phyloP scores from a whole-genome alignment of 2,329 filamentous ascomycete genomes.

The Laburnicola sp. region DNA sequence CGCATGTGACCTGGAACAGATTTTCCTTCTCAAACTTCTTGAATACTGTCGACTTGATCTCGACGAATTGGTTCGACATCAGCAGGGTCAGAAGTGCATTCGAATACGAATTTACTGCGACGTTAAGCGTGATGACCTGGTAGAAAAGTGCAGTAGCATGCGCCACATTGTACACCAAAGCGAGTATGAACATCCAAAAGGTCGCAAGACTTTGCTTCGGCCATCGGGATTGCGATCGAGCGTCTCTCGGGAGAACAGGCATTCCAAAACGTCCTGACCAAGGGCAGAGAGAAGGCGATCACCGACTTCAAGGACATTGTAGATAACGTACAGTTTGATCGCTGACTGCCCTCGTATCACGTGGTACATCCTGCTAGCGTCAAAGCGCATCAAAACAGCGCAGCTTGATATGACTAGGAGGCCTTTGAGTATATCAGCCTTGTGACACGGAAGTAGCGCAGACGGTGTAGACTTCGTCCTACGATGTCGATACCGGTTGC shows the following conservation, averaged over 20 bases:
- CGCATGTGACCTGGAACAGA: slow-evolving; percentile 92
- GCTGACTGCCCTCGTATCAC: slow-evolving; percentile 94
- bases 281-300: slow-evolving; percentile 88
- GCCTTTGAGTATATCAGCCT: slow-evolving; percentile 92
- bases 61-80: slow-evolving; percentile 96
- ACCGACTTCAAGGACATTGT: slow-evolving; percentile 92
- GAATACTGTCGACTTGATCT: slow-evolving; percentile 98
- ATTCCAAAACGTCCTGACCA: slow-evolving; percentile 95
- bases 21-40: slow-evolving; percentile 99
- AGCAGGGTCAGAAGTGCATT: slow-evolving; percentile 91
- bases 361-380: slow-evolving; percentile 97
- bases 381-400: slow-evolving; percentile 81
- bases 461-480: slow-evolving; percentile 85
- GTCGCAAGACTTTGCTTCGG: slow-evolving; percentile 85
- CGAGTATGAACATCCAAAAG: slow-evolving; percentile 90
- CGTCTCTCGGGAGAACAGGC: slow-evolving; percentile 89
- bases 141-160: slow-evolving; percentile 92
- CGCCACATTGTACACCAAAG: slow-evolving; percentile 82
- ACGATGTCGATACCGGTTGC: slow-evolving; percentile 59
- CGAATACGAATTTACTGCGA: slow-evolving; percentile 97
- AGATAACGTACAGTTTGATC: slow-evolving; percentile 98
- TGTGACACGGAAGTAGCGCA: slow-evolving; percentile 81
- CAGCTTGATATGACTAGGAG: slow-evolving; percentile 85
- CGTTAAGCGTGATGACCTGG: slow-evolving; percentile 96
- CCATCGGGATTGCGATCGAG: slow-evolving; percentile 85